Evolutionary conservation across 2,329 filamentous ascomycete species (phyloP), one percentile per base, ranked within the genome.

Genomic region (Macrophomina phaseolina): DNA sequence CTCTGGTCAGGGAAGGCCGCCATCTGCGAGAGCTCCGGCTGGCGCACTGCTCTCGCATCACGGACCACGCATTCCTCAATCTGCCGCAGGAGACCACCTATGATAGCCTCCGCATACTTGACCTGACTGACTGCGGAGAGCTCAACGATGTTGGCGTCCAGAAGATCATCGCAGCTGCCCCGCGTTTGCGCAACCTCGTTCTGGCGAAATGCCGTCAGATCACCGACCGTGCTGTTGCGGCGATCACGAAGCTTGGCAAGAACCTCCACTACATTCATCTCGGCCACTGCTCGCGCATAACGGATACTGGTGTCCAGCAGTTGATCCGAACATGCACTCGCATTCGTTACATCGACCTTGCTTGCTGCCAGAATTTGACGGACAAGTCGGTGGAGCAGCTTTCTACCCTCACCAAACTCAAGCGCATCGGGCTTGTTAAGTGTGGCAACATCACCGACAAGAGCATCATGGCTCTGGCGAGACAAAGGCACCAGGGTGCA

Each of bases 181-280:
- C 95, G 5, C 89, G 94, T 11, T 85, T 99, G 63, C 90, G 95
- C 64, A 98, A 98, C 75, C 84, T 99, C 3, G 94, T 99, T 5
- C 86, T 99, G 16, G 93, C 94, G 70, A 99, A 99, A 81, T 99
- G 95, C 79, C 88, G 91, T 70, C 90, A 94, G 74, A 92, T 99
- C 73, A 98, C 95, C 1, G 94, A 99, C 79, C 86, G 87, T 55
- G 90, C 94, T 8, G 93, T 99, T 8, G 84, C 91, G 72, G 90
- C 94, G 66, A 98, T 99, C 70, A 90, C 93, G 66, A 90, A 88
- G 72, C 85, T 99, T 4, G 93, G 94, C 69, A 98, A 97, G 83
- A 99, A 98, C 73, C 82, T 99, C 65, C 95, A 99, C 78, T 98
- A 97, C 77, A 90, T 99, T 63, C 95, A 99, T 75, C 85, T 99